Base-by-base conservation (phyloP, 495 filamentous ascomycete genomes). In the Elasticomyces elasticus region DNA sequence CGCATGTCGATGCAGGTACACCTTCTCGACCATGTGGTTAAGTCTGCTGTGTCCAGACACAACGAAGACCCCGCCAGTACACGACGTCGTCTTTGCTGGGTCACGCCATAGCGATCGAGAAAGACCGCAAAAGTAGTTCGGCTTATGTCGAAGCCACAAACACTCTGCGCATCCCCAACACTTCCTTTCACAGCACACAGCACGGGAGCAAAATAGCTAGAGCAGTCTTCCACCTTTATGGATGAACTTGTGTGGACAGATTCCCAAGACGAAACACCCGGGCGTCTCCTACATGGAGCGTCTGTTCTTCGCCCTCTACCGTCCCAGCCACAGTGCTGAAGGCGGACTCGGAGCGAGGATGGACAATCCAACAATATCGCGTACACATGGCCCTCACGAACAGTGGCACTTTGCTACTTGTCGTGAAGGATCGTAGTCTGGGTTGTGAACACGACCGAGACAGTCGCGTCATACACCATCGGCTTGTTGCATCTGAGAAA, bases 201-300 rank as follows among this genome's bases (percentile, higher is more conserved):
- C 13, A 52, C 37, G 50, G 35, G 44, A 44, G 25, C 35, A 52
- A 31, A 43, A 52, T 51, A 43, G 50, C 50, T 52, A 52, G 50
- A 52, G 50, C 50, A n/a, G n/a, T n/a, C n/a, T n/a, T n/a, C n/a
- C n/a, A n/a, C n/a, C n/a, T n/a, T n/a, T n/a, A n/a, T n/a, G 38
- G 50, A 44, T 25, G 38, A 33, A 26, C 42, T 13, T 19, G 51
- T 54, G 51, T 54, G 51, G 51, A 54, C 51, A 54, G 51, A 54
- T 20, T 38, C 47, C 41, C 51, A 9, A 54, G 25, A 54, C 23
- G 20, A 26, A 54, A 38, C 5, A 41, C 6, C 25, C 50, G 27
- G 37, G 17, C 20, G 3, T 23, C 19, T 41, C 42, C n/a, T 19
- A 24, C 48, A n/a, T 5, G n/a, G n/a, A 19, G 37, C 10, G 26